A percentile compares a stretch with the other conserved stretches of the same genome.
Evolutionary conservation across 2,329 filamentous ascomycete genomes (phyloP).

Genomic region (Raffaelea ambrosiae): DNA sequence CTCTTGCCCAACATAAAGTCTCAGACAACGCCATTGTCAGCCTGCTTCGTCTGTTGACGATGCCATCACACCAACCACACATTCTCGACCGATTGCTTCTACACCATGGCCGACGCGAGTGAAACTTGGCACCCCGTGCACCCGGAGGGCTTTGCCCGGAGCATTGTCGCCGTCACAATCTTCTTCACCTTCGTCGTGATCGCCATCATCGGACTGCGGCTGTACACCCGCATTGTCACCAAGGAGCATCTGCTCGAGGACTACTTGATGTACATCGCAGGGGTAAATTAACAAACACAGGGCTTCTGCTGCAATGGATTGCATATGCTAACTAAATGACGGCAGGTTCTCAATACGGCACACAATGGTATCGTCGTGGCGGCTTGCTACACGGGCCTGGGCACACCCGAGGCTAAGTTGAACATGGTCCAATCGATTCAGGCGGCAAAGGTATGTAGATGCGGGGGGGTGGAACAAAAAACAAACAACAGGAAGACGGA

Average conservation of each 20-base stretch:
- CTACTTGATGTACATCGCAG: no score
- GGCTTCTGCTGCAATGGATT: no score
- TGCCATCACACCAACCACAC: no score
- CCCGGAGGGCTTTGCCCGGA: not conserved
- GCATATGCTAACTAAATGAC: not conserved
- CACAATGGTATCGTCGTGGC: constrained; percentile 1
- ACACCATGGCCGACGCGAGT: no score
- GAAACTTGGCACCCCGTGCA: not conserved
- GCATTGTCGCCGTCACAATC: not conserved
- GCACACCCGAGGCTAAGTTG: not conserved
- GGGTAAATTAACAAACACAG: no score
- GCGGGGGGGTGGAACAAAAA: not conserved
- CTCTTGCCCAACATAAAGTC: no score
- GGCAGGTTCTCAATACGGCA: not conserved
- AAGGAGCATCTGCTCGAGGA: not conserved
- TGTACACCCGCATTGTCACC: not conserved
- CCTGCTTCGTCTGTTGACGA: no score
- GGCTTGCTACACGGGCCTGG: not conserved
- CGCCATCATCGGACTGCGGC: not conserved
- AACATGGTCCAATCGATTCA: not conserved
- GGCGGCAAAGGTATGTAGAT: not conserved
- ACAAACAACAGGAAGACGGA: not conserved
- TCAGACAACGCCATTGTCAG: no score
- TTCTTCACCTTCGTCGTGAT: not conserved
- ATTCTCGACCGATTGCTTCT: no score